phyloP scores from a whole-genome alignment of 2,329 filamentous ascomycete species.

The Ophiocordyceps polyrhachis-furcata region DNA sequence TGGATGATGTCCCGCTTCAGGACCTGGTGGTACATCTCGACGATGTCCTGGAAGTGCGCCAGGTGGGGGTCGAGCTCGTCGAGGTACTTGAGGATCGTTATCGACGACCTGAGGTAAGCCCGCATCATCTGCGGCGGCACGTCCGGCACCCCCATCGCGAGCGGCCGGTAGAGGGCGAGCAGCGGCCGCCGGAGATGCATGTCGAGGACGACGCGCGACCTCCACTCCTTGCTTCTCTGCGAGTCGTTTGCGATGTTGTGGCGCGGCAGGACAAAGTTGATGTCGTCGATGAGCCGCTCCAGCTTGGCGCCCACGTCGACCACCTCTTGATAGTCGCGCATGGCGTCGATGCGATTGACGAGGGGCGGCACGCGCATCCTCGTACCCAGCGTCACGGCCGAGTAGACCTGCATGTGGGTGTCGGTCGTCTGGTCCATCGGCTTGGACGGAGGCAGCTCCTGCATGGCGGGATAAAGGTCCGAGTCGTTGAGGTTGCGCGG shows the following conservation, averaged over 20 bases:
- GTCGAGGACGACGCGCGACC: conserved; percentile 30
- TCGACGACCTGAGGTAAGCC: conserved; percentile 33
- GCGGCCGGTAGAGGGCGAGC: conserved; percentile 33
- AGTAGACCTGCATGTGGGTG: conserved; percentile 34
- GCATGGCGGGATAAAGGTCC: conserved; percentile 28
- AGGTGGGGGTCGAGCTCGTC: conserved; percentile 31
- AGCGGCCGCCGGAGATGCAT: conserved; percentile 34
- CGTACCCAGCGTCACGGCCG: conserved; percentile 27
- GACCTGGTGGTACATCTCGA: conserved; percentile 33
- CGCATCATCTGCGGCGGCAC: conserved; percentile 31
- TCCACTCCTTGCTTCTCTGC: conserved; percentile 31
- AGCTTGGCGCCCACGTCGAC: conserved; percentile 33
- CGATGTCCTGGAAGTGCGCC: conserved; percentile 26
- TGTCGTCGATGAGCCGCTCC: conserved; percentile 33
- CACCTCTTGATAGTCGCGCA: conserved; percentile 34
- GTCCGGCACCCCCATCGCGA: conserved; percentile 31
- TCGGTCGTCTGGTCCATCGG: conserved; percentile 33
- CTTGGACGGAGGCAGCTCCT: conserved; percentile 26
- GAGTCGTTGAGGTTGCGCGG: conserved; percentile 34
- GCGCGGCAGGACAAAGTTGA: conserved; percentile 32
- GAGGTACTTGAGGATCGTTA: conserved; percentile 34
- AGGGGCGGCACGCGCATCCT: conserved; percentile 31
- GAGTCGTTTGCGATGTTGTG: conserved; percentile 21
- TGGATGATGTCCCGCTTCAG: conserved; percentile 35
- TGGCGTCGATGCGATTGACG: conserved; percentile 29